Conservation (phyloP, 2,329 filamentous ascomycete genomes). For the Pseudocercospora eumusae region DNA sequence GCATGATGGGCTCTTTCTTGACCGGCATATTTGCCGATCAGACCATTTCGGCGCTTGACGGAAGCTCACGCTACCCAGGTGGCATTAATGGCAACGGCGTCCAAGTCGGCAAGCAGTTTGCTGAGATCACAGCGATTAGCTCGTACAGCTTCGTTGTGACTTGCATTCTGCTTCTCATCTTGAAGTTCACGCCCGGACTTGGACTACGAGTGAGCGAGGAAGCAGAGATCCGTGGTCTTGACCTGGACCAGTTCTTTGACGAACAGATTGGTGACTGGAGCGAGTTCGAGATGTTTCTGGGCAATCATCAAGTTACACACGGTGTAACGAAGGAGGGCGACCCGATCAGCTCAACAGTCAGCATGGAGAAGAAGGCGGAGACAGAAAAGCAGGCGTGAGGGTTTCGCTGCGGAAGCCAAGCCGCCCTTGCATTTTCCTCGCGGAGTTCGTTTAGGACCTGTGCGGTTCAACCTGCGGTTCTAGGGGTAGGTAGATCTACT, state of each 20-base stretch:
- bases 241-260: constrained; percentile 58
- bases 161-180: constrained; percentile 53
- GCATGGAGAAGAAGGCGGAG: constrained; percentile 17
- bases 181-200: constrained; percentile 59
- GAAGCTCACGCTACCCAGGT: constrained; percentile 51
- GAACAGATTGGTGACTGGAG: constrained; percentile 53
- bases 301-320: constrained; percentile 26
- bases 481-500: no score
- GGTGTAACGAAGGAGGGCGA: constrained; percentile 28
- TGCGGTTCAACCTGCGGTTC: no score
- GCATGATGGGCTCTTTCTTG: constrained; percentile 59
- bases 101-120: constrained; percentile 59
- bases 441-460: neutral
- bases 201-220: constrained; percentile 58
- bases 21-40: constrained; percentile 60
- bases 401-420: neutral
- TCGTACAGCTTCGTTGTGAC: constrained; percentile 57
- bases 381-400: constrained; percentile 17
- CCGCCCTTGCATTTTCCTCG: neutral
- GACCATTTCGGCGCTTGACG: constrained; percentile 53
- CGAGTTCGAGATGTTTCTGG: constrained; percentile 29
- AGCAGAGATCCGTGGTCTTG: constrained; percentile 57
- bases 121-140: constrained; percentile 57
- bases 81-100: constrained; percentile 58
- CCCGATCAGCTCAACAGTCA: constrained; percentile 22